A percentile compares a stretch with the other conserved stretches of the same genome.
Conservation (phyloP, 345 rosid genomes). For the Cardamine resedifolia region DNA sequence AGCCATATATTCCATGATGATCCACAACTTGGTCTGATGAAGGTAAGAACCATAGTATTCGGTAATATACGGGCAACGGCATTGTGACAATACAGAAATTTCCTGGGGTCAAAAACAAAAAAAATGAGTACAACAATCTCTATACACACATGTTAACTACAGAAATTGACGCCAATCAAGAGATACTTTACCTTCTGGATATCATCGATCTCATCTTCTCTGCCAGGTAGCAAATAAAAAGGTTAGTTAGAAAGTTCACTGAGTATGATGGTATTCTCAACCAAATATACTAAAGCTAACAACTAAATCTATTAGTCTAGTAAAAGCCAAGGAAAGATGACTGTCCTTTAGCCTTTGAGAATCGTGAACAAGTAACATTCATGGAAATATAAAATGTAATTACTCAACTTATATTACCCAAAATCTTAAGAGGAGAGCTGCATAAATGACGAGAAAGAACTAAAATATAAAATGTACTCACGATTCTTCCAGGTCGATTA, state of each 20-base stretch:
- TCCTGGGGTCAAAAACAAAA: constrained; percentile 54
- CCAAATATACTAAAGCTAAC: not conserved
- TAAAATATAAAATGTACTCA: constrained; percentile 44
- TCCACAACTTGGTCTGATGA: constrained; percentile 95
- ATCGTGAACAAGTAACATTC: not conserved
- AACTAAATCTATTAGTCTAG: not conserved
- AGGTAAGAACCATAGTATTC: constrained; percentile 97
- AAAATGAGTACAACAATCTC: constrained; percentile 26
- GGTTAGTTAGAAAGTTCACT: constrained; percentile 9
- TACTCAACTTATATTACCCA: not conserved
- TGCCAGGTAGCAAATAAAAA: constrained; percentile 41
- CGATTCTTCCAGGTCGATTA: constrained; percentile 98
- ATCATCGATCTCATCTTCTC: constrained; percentile 99
- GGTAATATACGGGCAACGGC: constrained; percentile 91
- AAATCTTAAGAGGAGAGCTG: not conserved
- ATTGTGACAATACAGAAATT: constrained; percentile 92
- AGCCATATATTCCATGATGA: constrained; percentile 99
- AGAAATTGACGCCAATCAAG: constrained; percentile 12
- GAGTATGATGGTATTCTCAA: not conserved
- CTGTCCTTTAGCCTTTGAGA: constrained; percentile 1
- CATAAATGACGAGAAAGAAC: not conserved
- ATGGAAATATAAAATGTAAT: not conserved
- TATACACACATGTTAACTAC: not conserved
- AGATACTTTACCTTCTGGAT: constrained; percentile 91
- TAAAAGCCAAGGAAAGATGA: not conserved